Evolutionary conservation across 331 rosid species (phyloP).

Genomic region (Quercus phellos): DNA sequence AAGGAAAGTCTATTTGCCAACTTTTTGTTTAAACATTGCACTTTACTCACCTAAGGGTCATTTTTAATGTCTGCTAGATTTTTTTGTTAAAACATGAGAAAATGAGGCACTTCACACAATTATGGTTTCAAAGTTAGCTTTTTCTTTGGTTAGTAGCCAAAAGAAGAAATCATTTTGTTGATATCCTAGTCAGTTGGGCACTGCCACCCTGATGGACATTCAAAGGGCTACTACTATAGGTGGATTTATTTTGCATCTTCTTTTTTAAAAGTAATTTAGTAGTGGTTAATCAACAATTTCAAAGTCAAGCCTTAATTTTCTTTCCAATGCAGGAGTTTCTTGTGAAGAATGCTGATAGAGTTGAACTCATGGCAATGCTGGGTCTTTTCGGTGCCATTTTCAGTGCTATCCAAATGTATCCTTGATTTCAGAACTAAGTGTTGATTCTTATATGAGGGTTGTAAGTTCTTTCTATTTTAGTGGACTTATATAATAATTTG

Average conservation of each 20-base stretch:
- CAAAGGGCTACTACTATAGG: neutral
- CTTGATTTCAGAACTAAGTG: slow-evolving; percentile 19
- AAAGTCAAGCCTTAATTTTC: slow-evolving; percentile 2
- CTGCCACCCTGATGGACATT: neutral
- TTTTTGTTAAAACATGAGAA: neutral
- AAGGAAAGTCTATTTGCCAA: too few species aligned
- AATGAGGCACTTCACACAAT: neutral
- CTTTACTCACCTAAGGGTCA: too few species aligned
- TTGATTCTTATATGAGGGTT: slow-evolving; percentile 1
- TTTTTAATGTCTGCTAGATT: too few species aligned
- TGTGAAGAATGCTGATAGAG: slow-evolving; percentile 73
- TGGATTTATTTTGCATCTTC: neutral
- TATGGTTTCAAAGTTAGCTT: neutral
- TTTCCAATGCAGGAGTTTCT: slow-evolving; percentile 64
- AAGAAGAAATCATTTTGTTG: neutral
- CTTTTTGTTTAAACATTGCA: too few species aligned
- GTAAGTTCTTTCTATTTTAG: neutral
- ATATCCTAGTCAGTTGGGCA: neutral
- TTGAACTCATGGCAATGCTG: slow-evolving; percentile 81
- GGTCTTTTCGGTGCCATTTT: slow-evolving; percentile 70
- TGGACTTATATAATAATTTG: neutral
- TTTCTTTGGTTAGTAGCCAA: neutral
- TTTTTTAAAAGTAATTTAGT: neutral
- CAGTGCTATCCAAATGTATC: slow-evolving; percentile 88
- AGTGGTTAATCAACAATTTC: neutral